These are phyloP conservation scores for Coelastrella sp. DNA, from an alignment of 139 green algal genomes.

Conservation along the genomic window DNA sequence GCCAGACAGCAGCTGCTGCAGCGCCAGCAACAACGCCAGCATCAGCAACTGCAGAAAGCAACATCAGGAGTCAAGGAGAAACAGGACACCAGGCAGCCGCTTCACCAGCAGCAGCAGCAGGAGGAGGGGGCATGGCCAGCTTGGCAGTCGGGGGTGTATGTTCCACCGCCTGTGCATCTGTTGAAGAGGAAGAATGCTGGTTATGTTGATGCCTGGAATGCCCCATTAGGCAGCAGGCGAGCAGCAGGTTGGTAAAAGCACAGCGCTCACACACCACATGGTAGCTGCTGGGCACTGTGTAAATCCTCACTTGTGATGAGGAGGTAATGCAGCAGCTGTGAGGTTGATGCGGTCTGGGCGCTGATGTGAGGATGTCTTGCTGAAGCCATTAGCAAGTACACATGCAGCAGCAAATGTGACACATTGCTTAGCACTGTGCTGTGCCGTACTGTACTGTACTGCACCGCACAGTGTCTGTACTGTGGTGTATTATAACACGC, in stretches of 20 bases:
- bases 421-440: no score
- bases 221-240: background rate
- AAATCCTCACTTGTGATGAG: no score
- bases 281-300: no score
- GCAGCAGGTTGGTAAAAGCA: background rate
- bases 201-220: background rate
- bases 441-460: no score
- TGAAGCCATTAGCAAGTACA: no score
- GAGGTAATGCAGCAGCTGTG: no score
- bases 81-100: background rate
- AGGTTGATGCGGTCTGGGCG: no score
- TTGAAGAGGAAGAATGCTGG: slow-evolving; percentile 12
- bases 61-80: background rate
- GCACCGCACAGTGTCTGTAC: no score
- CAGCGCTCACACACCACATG: background rate
- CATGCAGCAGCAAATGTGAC: no score
- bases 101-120: slow-evolving; percentile 4
- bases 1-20: slow-evolving; percentile 5
- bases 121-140: background rate
- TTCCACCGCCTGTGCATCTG: background rate
- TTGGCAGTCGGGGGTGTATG: slow-evolving; percentile 29
- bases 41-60: slow-evolving; percentile 6
- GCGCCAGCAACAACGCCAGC: slow-evolving; percentile 19
- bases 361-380: no score
- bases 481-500: no score